These are phyloP conservation scores for Solanum sejunctum DNA, from an alignment of 257 asterid genomes.

Conservation along the genomic window DNA sequence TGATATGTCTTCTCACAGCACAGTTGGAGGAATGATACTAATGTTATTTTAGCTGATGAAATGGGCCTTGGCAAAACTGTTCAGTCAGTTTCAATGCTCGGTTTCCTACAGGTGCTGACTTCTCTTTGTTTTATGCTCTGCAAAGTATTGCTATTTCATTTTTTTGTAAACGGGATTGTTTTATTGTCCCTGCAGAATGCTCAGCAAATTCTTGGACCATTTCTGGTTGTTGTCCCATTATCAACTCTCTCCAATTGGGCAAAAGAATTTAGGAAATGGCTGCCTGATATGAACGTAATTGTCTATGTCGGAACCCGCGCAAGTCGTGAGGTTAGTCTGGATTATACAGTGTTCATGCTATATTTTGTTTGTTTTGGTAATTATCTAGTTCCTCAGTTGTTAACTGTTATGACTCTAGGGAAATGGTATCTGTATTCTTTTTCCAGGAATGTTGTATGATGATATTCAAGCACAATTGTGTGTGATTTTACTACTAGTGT, in stretches of 20 bases:
- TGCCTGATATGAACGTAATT: conserved; percentile 79
- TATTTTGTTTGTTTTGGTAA: neutral
- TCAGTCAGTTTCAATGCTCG: conserved; percentile 98
- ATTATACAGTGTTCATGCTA: neutral
- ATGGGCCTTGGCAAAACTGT: conserved; percentile 99
- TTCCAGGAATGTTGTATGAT: neutral
- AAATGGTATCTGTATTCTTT: neutral
- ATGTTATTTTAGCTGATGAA: conserved; percentile 97
- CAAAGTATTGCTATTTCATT: neutral
- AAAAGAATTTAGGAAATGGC: conserved; percentile 94
- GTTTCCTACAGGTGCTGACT: conserved; percentile 74
- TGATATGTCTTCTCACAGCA: conserved; percentile 45
- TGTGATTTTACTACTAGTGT: neutral
- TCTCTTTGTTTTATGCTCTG: neutral
- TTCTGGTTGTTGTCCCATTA: conserved; percentile 94
- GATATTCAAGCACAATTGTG: neutral
- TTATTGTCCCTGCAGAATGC: conserved; percentile 48
- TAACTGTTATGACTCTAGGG: neutral
- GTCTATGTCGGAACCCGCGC: conserved; percentile 94
- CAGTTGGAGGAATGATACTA: conserved; percentile 99
- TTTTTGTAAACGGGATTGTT: conserved; percentile 4
- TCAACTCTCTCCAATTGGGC: conserved; percentile 99
- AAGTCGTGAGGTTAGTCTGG: conserved; percentile 79
- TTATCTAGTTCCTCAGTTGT: neutral
- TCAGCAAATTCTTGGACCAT: conserved; percentile 92